Evolutionary conservation across 768 basidiomycete genomes (phyloP).

Genomic region (Sarcomyxa edulis): DNA sequence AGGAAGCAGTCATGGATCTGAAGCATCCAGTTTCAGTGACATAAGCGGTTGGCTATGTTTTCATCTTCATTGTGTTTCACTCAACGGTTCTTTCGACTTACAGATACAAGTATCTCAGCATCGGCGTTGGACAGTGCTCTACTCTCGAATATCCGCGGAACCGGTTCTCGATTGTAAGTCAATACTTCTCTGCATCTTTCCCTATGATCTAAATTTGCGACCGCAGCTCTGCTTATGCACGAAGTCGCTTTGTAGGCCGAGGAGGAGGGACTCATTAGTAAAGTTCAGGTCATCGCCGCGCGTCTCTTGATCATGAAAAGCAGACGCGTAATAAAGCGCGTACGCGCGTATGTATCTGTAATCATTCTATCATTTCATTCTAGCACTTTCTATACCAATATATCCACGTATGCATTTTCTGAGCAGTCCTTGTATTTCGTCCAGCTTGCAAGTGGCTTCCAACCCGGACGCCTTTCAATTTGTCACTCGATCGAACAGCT

Average conservation of each 20-base stretch:
- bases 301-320: too few species aligned
- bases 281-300: too few species aligned
- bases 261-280: constrained; percentile 11
- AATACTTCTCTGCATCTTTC: neutral
- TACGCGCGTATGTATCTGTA: too few species aligned
- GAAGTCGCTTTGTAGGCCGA: constrained; percentile 29
- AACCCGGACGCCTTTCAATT: too few species aligned
- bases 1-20: constrained; percentile 62
- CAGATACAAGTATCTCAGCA: constrained; percentile 71
- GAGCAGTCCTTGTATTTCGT: too few species aligned
- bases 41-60: constrained; percentile 60
- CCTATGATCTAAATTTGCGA: neutral
- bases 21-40: constrained; percentile 82
- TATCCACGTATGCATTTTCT: too few species aligned
- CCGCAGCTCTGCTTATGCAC: constrained; percentile 30
- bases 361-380: too few species aligned
- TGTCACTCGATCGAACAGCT: too few species aligned
- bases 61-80: neutral
- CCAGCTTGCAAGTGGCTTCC: too few species aligned
- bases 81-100: neutral
- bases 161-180: constrained; percentile 68
- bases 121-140: constrained; percentile 80
- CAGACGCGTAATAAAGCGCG: too few species aligned
- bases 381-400: too few species aligned
- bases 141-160: constrained; percentile 66